phyloP scores from a whole-genome alignment of 2,329 filamentous ascomycete species.

The Bipolaris sorokiniana region DNA sequence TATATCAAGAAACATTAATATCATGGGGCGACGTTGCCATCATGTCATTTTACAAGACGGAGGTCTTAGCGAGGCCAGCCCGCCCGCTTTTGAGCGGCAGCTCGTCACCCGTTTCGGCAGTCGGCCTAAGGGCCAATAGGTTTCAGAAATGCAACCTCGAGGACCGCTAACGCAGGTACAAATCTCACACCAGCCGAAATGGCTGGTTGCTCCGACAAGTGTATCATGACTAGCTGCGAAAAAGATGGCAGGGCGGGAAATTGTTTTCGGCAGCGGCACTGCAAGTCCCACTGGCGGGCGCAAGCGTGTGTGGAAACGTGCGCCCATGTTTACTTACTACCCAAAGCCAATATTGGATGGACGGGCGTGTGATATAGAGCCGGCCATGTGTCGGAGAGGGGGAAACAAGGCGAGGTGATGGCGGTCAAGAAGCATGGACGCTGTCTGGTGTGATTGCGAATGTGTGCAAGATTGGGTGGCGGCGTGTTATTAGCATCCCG shows the following conservation, averaged over 20 bases:
- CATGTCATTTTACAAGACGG: background rate
- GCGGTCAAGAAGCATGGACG: constrained; percentile 6
- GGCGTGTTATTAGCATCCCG: constrained; percentile 3
- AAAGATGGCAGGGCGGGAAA: constrained; percentile 15
- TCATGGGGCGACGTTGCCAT: constrained; percentile 16
- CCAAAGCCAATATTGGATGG: constrained; percentile 7
- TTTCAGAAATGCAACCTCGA: constrained; percentile 40
- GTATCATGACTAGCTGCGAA: constrained; percentile 24
- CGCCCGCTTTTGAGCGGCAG: constrained; percentile 29
- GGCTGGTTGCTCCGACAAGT: constrained; percentile 42
- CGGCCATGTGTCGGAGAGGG: background rate
- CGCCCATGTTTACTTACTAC: constrained; percentile 12
- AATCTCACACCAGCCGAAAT: constrained; percentile 36
- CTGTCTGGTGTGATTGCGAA: constrained; percentile 2
- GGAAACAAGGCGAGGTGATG: background rate
- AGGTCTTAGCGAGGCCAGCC: constrained; percentile 3
- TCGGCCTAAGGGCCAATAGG: constrained; percentile 32
- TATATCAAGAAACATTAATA: constrained; percentile 21
- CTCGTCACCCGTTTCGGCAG: constrained; percentile 32
- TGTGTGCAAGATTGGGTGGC: constrained; percentile 7
- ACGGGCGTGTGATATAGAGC: constrained; percentile 5
- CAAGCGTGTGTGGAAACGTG: constrained; percentile 37
- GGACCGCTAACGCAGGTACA: constrained; percentile 49
- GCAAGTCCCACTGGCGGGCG: constrained; percentile 32
- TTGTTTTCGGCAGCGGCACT: constrained; percentile 43